Percentiles rank a stretch among this genome's conserved stretches.
Evolutionary conservation across 495 filamentous ascomycete genomes (phyloP).

Genomic region (Penicillium diatomitis): DNA sequence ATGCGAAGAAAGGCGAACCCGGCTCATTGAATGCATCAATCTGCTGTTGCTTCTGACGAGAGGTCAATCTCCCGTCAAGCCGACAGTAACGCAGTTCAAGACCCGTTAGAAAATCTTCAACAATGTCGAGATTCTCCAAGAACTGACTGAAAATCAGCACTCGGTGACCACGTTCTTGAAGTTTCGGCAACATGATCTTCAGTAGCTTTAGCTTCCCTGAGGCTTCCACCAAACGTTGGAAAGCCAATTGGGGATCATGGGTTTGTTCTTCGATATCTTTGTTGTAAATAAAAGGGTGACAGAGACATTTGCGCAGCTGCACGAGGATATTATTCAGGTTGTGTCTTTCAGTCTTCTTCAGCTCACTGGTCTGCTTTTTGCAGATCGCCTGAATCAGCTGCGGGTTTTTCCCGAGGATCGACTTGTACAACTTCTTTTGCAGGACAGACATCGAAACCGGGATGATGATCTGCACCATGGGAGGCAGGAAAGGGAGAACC

Average conservation of each 20-base stretch:
- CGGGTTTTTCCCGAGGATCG: constrained; percentile 81
- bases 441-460: constrained; percentile 87
- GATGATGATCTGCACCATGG: constrained; percentile 89
- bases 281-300: constrained; percentile 94
- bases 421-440: constrained; percentile 91
- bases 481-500: constrained; percentile 81
- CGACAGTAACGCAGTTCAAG: constrained; percentile 63
- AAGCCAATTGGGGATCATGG: constrained; percentile 40
- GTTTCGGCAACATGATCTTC: constrained; percentile 81
- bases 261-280: constrained; percentile 74
- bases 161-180: constrained; percentile 79
- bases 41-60: constrained; percentile 80
- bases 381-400: constrained; percentile 84
- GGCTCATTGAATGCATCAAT: constrained; percentile 92
- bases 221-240: constrained; percentile 80
- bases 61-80: constrained; percentile 73
- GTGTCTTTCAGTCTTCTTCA: constrained; percentile 60
- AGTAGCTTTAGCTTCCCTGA: constrained; percentile 83
- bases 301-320: constrained; percentile 89
- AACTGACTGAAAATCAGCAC: constrained; percentile 97
- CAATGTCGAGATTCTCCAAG: constrained; percentile 73
- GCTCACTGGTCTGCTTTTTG: constrained; percentile 39
- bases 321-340: constrained; percentile 89
- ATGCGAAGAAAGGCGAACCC: constrained; percentile 72
- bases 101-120: constrained; percentile 81